Base-by-base conservation (phyloP, 2,329 filamentous ascomycete species). In the Fusarium guadeloupense region DNA sequence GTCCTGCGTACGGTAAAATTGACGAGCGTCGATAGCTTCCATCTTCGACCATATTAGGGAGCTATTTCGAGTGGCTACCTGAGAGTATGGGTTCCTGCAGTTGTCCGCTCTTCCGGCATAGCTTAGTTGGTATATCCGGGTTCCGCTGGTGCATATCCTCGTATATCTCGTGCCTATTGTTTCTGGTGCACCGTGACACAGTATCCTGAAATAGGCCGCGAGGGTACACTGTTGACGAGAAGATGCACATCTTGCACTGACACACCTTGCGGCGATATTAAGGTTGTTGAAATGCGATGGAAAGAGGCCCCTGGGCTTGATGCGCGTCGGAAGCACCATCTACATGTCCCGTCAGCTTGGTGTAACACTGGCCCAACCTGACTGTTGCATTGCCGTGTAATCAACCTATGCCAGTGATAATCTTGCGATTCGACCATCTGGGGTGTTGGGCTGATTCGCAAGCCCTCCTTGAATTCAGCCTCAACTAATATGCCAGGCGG, bases 161-260 rank as follows among this genome's bases (percentile, higher is more conserved):
- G 66, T 70, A 64, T 69, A 41, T 41, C 38, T 43, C 45, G 43
- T 45, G 48, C 33, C 49, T 43, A 30, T 51, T 14, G 31, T 26
- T 50, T 37, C 16, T 55, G 25, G 51, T 54, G 46, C 20, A 34
- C 35, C 53, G 58, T 44, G 25, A 35, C 43, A 57, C 59, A 57
- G 35, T 25, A 13, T 35, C 17, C 23, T 12, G 31, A 17, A 30
- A 31, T 31, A 37, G 33, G 13, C 33, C 10, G 16, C n/a, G n/a
- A 58, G 40, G n/a, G 19, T 19, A 41, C 10, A n/a, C 54, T 57
- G 42, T 55, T 51, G 26, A 34, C 19, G 26, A 35, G 51, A 46
- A 50, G 42, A 21, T n/a, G 21, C 21, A 43, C 46, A 49, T 37
- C 12, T 31, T 6, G 9, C 49, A 34, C 13, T 23, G 17, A n/a